Evolutionary conservation across 352 stramenopile species (phyloP), one percentile per base, ranked within the genome.

Genomic region (Phytophthora megakarya): DNA sequence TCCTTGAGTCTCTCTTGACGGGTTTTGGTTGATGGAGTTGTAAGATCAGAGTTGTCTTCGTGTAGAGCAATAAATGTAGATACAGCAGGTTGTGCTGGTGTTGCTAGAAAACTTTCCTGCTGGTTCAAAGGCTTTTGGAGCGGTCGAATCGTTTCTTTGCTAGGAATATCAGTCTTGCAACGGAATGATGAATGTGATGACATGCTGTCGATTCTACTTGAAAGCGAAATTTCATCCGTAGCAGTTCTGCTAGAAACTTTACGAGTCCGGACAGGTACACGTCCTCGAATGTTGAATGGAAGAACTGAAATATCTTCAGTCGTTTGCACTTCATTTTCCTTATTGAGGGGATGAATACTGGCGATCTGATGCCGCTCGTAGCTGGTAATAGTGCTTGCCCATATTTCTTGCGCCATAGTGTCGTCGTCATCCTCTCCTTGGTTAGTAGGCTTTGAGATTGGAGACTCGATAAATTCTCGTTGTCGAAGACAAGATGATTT

Each of bases 231-330:
- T 22, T 55, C 57, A 51, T 33, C 28, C n/a, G 28, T 43, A 49
- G 26, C 33, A 35, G 49, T 21, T 55, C 6, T 56, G 45, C 25
- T 37, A 4, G 57, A 49, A 11, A 22, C 4, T 11, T 23, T 22
- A n/a, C 39, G 57, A 32, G 22, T 38, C 35, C 77, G 73, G 10
- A 86, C 81, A 6, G 80, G 77, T 9, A 89, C 77, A 12, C 68
- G 63, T 1, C 77, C 77, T n/a, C 33, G 44, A 57, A 57, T 26
- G 21, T 19, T 61, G 56, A 74, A 74, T 7, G 61, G 66, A 26
- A 52, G 12, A 23, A 18, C 19, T 8, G 35, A 22, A 12, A 18
- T 16, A 23, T 3, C 6, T 19, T 58, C 39, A 33, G 28, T 54
- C 7, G 28, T 25, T 9, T 22, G n/a, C 25, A 30, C 19, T 5